Evolutionary conservation across 495 filamentous ascomycete genomes (phyloP), one percentile per base, ranked within the genome.

Genomic region (Xylaria bambusicola): DNA sequence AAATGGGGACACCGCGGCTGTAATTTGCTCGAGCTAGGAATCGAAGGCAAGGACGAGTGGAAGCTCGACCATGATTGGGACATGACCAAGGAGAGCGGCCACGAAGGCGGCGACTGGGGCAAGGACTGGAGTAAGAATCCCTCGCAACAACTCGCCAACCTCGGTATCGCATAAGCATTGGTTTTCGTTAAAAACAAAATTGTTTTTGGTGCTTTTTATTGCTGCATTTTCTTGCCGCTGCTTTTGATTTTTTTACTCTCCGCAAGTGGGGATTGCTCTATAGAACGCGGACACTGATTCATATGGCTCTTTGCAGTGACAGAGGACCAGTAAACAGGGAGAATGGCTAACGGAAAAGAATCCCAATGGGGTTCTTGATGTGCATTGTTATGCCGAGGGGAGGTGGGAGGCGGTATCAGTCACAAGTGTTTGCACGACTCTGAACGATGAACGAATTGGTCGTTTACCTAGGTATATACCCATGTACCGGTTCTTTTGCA

Each of bases 1-100:
- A 85, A 86, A 64, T 86, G 83, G 83, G 83, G 74, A 5, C 73
- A 77, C 48, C 65, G 60, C 33, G 62, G 64, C 46, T 70, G 68
- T 55, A 59, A 70, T 42, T 36, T 70, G 9, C 31, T 70, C 18
- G 48, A 59, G 5, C 45, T 66, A 56, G 68, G 69, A 0, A 63
- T 73, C 15, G 64, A 61, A 51, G 67, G 58, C 4, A 68, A 68
- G 20, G 74, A 77, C 31, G 72, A 63, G 6, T 76, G 76, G 66
- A 62, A 65, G 21, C 60, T 76, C 15, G 70, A 71, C 52, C 65
- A 66, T 48, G 73, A 75, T 45, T 75, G 72, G 74, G 71, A 76
- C 56, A 51, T 58, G 9, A 41, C 10, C 1, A 51, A 68, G 29
- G 49, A 47, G 1, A 45, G 61, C 7, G 68, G 68, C 0, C 53